Evolutionary conservation across 1,284 basidiomycete genomes (phyloP).

Genomic region (Spongispora temasekensis): DNA sequence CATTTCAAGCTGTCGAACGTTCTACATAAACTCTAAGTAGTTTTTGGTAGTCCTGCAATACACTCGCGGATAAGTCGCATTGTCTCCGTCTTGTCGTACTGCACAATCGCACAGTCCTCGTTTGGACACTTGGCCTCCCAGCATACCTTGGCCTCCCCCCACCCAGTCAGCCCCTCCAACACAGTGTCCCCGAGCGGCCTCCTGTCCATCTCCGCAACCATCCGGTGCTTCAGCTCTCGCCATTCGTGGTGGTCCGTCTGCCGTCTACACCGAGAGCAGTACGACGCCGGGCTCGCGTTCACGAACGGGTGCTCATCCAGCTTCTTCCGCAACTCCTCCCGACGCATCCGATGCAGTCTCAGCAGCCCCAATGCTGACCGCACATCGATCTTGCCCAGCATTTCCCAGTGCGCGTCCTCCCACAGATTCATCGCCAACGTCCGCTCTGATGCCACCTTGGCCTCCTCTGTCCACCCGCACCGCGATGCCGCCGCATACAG

Average conservation of each 20-base stretch:
- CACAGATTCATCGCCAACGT: constrained; percentile 52
- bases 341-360: constrained; percentile 51
- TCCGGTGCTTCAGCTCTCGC: constrained; percentile 59
- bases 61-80: constrained; percentile 54
- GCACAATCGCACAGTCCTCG: constrained; percentile 44
- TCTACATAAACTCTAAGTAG: constrained; percentile 21
- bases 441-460: constrained; percentile 46
- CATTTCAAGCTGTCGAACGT: neutral
- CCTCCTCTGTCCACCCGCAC: constrained; percentile 58
- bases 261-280: constrained; percentile 48
- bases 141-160: constrained; percentile 58
- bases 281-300: constrained; percentile 42
- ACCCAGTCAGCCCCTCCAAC: constrained; percentile 50
- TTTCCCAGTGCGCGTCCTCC: constrained; percentile 43
- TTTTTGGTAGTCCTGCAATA: constrained; percentile 50
- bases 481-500: constrained; percentile 58
- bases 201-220: constrained; percentile 56
- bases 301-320: constrained; percentile 63
- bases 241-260: constrained; percentile 59
- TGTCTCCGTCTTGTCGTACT: constrained; percentile 59
- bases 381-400: constrained; percentile 49
- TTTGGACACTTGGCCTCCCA: constrained; percentile 57
- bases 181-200: constrained; percentile 61
- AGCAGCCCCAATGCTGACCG: constrained; percentile 53
- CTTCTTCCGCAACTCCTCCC: constrained; percentile 47